Percentiles rank a stretch among this genome's conserved stretches.
These are phyloP conservation scores for Phaffomyces antillensis DNA, from an alignment of 805 yeast species.

Conservation along the genomic window DNA sequence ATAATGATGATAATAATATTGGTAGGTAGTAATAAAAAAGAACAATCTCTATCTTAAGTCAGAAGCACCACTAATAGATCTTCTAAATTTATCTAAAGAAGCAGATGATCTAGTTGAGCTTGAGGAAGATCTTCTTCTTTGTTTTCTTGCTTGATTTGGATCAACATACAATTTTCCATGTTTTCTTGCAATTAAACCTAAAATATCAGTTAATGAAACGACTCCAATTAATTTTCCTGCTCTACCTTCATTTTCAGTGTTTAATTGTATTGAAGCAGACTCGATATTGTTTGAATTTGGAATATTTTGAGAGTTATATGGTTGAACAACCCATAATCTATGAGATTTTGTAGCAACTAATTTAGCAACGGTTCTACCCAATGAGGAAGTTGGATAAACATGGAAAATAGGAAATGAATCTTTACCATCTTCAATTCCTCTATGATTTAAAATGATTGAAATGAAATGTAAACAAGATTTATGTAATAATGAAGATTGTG, in stretches of 20 bases:
- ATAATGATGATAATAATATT: no score
- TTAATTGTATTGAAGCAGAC: conserved; percentile 19
- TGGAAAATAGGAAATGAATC: conserved; percentile 97
- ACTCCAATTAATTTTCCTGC: conserved; percentile 88
- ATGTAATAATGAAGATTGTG: conserved; percentile 76
- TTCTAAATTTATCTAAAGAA: conserved; percentile 35
- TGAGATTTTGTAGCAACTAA: conserved; percentile 93
- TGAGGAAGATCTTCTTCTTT: conserved; percentile 56
- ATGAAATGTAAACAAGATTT: conserved; percentile 84
- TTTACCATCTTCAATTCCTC: conserved; percentile 91
- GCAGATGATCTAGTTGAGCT: conserved; percentile 24
- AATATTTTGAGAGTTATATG: conserved; percentile 28
- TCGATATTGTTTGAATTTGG: conserved; percentile 13
- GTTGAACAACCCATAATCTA: conserved; percentile 78
- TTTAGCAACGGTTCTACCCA: conserved; percentile 88
- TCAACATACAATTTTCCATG: conserved; percentile 63
- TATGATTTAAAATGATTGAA: conserved; percentile 73
- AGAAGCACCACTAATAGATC: conserved; percentile 32
- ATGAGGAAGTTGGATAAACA: conserved; percentile 69
- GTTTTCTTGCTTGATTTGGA: conserved; percentile 83
- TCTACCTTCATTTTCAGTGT: conserved; percentile 39
- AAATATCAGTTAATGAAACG: conserved; percentile 82
- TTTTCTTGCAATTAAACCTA: conserved; percentile 71
- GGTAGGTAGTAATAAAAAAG: no score
- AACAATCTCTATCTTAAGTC: conserved; percentile 19